phyloP scores from a whole-genome alignment of 768 basidiomycete genomes.

The Termitomyces sp. region DNA sequence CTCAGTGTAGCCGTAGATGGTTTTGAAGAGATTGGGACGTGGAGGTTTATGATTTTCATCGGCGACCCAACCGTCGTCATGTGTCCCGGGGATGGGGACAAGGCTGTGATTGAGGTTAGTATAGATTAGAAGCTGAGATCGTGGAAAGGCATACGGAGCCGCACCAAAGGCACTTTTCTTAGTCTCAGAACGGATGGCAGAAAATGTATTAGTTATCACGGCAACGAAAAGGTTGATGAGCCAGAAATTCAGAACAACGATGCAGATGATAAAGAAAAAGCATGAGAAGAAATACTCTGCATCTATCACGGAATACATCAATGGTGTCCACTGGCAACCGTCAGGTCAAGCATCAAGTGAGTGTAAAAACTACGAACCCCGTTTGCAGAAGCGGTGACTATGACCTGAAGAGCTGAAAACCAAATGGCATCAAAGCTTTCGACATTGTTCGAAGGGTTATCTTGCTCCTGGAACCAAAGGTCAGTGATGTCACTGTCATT shows the following conservation, averaged over 20 bases:
- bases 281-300: constrained; percentile 86
- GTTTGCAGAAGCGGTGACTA: constrained; percentile 78
- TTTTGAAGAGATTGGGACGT: constrained; percentile 45
- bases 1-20: constrained; percentile 51
- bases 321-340: constrained; percentile 54
- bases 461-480: constrained; percentile 39
- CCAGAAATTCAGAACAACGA: constrained; percentile 92
- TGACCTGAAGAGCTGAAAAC: constrained; percentile 72
- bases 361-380: constrained; percentile 41
- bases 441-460: constrained; percentile 61
- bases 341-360: neutral
- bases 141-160: constrained; percentile 44
- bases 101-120: constrained; percentile 19
- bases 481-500: neutral
- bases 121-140: neutral
- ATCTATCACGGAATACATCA: constrained; percentile 90
- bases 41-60: constrained; percentile 38
- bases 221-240: constrained; percentile 91
- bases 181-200: constrained; percentile 80
- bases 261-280: constrained; percentile 79
- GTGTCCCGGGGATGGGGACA: constrained; percentile 41
- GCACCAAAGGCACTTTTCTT: constrained; percentile 92
- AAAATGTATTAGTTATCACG: constrained; percentile 93
- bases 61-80: constrained; percentile 59
- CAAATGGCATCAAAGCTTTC: constrained; percentile 91